These are phyloP conservation scores for Capronia coronata DNA, from an alignment of 2,329 filamentous ascomycete genomes.

Conservation along the genomic window DNA sequence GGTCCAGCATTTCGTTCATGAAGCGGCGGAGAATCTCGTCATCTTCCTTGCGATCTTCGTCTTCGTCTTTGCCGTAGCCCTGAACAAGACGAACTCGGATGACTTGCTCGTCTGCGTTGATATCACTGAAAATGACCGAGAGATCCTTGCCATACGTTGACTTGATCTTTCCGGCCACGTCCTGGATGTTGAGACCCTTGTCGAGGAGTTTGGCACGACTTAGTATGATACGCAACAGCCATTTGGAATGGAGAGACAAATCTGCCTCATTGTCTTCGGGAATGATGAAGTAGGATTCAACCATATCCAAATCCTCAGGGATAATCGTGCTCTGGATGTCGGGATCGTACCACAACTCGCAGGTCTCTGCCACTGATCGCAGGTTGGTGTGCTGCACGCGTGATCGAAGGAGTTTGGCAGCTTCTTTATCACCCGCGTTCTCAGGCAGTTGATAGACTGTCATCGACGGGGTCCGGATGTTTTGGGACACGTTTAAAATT, in stretches of 20 bases:
- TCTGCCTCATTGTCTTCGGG: constrained; percentile 70
- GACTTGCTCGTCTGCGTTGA: constrained; percentile 92
- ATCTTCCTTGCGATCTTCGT: constrained; percentile 70
- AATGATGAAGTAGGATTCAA: constrained; percentile 94
- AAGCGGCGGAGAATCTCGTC: constrained; percentile 90
- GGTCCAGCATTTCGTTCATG: constrained; percentile 84
- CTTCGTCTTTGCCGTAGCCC: constrained; percentile 61
- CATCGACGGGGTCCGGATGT: constrained; percentile 99
- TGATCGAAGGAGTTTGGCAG: constrained; percentile 78
- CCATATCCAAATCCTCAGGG: constrained; percentile 81
- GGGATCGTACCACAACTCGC: constrained; percentile 96
- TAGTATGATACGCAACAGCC: constrained; percentile 88
- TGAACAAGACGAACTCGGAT: constrained; percentile 82
- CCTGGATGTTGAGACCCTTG: constrained; percentile 83
- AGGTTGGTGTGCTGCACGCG: constrained; percentile 91
- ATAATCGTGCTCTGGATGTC: constrained; percentile 81
- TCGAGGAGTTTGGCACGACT: constrained; percentile 93
- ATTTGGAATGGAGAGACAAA: constrained; percentile 68
- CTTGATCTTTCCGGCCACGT: constrained; percentile 85
- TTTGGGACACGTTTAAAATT: constrained; percentile 94
- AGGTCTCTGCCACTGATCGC: constrained; percentile 80
- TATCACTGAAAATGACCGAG: constrained; percentile 92
- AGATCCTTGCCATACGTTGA: constrained; percentile 78
- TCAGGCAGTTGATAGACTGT: constrained; percentile 70
- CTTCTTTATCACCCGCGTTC: constrained; percentile 61